Base-by-base conservation (phyloP, 768 basidiomycete species). In the Boletus vinaceobasis region DNA sequence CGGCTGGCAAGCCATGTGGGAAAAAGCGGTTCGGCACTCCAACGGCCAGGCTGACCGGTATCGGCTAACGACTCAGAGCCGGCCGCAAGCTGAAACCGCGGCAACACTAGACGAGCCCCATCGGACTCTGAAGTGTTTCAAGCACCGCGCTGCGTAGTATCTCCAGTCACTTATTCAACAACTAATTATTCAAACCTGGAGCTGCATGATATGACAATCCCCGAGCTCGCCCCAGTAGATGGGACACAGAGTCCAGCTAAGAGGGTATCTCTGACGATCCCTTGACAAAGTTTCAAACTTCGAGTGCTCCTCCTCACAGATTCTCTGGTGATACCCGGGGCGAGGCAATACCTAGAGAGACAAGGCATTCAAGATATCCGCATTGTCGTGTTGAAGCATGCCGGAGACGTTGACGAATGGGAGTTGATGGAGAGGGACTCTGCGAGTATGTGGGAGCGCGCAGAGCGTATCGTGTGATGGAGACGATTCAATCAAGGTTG, bases 371-470 rank as follows among this genome's bases (percentile, higher is more conserved):
- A 21, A 17, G 62, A 59, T 14, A 26, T 19, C 2, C 54, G 60
- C 8, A 56, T 62, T 23, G 64, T 62, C 7, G 57, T 65, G 4
- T 38, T 62, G 9, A 23, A 32, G 43, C 60, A 64, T 13, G 32
- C 45, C 5, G 33, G 53, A 10, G 60, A 65, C 4, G 35, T 19
- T 3, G 58, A 53, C 26, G 59, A 64, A 35, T 60, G 62, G 62
- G 55, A 53, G 33, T 14, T 5, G 23, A 53, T 63, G 50, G 26
- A 54, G 19, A 44, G 40, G 33, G 61, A 50, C 8, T 32, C 40
- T 3, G 32, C 31, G 52, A 48, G 52, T 4, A 58, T 61, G 50
- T 64, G 63, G 62, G 11, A 61, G n/a, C n/a, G 7, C 52, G 63
- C 54, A 5, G 56, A 55, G 11, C 7, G 17, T 7, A 39, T 60